Evolutionary conservation across 768 basidiomycete genomes (phyloP), one percentile per base, ranked within the genome.

Genomic region (Phlebiopsis gigantea): DNA sequence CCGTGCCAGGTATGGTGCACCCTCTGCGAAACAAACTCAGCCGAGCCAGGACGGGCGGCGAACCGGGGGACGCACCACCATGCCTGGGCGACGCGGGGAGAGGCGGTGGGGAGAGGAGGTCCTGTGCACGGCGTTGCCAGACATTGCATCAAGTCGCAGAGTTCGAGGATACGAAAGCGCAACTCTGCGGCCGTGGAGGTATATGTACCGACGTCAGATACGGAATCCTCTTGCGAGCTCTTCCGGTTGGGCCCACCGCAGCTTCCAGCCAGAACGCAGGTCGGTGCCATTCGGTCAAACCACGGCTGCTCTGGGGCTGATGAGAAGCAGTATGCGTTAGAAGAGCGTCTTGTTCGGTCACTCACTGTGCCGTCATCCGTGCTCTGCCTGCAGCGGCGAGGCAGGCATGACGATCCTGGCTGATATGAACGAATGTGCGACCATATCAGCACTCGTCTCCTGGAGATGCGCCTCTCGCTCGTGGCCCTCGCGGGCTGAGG

Each of bases 1-100:
- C 55, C 56, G 45, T 60, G 59, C 59, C 59, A 60, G 10, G 59
- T 60, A 49, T 60, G 59, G 30, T 46, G 55, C 29, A 31, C 39
- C 28, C 45, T 39, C 59, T 57, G 39, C n/a, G n/a, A 56, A 25
- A 26, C 22, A 53, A 10, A 29, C 5, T 53, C 4, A 43, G 31
- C 26, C 17, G 30, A 12, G 45, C 31, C 31, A 39, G 15, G 46
- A 17, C 17, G 21, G 9, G 19, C 14, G 26, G 39, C 41, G 19
- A 8, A 34, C 10, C 25, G 24, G 42, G 21, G 25, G 34, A 50
- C 59, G n/a, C 21, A 60, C 59, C 51, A 52, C 55, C 42, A 60
- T 47, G 17, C 50, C 56, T 9, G 59, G 56, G 25, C 59, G 55
- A 19, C 31, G 50, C 7, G 26, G 34, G 10, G 49, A 24, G 43